Evolutionary conservation across 495 filamentous ascomycete species (phyloP).

Genomic region (Aspergillus funiculosus): DNA sequence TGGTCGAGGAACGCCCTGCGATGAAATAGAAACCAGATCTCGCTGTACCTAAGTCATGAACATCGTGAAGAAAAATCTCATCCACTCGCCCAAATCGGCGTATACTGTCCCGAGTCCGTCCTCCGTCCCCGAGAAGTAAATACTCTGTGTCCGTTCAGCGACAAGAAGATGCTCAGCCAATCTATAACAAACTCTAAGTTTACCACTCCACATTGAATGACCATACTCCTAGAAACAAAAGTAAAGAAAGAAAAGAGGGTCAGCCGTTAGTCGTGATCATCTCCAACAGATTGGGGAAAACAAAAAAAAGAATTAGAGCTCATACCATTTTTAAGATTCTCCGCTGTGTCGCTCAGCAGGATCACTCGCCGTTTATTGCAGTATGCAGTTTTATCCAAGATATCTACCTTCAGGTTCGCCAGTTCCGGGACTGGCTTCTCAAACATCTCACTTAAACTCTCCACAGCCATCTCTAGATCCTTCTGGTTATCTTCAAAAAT

Average conservation of each 20-base stretch:
- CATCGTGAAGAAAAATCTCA: conserved; percentile 31
- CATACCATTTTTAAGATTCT: conserved; percentile 82
- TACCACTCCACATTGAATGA: conserved; percentile 43
- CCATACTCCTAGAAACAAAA: conserved; percentile 34
- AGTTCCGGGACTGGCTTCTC: conserved; percentile 88
- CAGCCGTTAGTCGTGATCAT: conserved; percentile 11
- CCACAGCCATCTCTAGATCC: conserved; percentile 93
- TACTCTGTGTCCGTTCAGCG: background rate
- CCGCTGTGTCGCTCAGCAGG: conserved; percentile 81
- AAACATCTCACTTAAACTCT: conserved; percentile 94
- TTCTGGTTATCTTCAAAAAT: conserved; percentile 99
- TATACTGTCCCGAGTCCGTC: no score
- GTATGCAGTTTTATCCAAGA: conserved; percentile 96
- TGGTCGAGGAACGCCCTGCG: conserved; percentile 11
- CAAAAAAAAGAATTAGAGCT: conserved; percentile 1
- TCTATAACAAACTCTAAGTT: conserved; percentile 20
- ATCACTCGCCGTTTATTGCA: conserved; percentile 91
- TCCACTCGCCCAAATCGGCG: conserved; percentile 3
- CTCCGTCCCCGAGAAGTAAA: no score
- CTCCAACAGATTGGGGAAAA: background rate
- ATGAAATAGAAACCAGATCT: conserved; percentile 17
- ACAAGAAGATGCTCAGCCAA: conserved; percentile 1
- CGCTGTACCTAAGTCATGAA: conserved; percentile 29
- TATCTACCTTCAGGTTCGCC: conserved; percentile 82
- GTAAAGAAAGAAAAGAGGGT: background rate